Evolutionary conservation across 208 protist genomes (phyloP), one percentile per base, ranked within the genome.

Genomic region (Acanthamoeba polyphaga): DNA sequence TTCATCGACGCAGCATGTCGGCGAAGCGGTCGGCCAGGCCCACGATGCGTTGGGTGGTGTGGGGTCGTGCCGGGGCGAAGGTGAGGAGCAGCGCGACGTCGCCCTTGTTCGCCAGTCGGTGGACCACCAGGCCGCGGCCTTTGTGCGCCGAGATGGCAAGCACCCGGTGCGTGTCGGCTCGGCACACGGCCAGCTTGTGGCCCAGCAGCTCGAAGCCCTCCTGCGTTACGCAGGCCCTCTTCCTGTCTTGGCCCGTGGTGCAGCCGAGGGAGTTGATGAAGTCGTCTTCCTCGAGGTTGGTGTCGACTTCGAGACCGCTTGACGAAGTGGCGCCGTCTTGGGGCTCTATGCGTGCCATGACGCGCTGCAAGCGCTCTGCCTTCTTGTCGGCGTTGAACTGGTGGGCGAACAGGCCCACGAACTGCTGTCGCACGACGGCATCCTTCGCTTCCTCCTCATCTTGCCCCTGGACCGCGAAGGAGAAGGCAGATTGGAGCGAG

Each of bases 151-250:
- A 27, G 22, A 87, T 8, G 24, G 78, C 78, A 8, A 87, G 32
- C 78, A 87, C 51, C 4, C 29, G 15, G 6, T 62, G 27, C 78
- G 49, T 64, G 78, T 87, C 78, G 19, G 78, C 78, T 7, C 51
- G 3, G 49, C 43, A 55, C 19, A 87, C 78, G 17, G 78, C 51
- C 4, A 87, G 78, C 27, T 64, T 58, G 8, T 64, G 49, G 13
- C 78, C 78, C 49, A 87, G 78, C 51, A 87, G 78, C 49, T 60
- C n/a, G n/a, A 87, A 87, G 38, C 78, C 78, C 49, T 62, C 32
- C 38, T 24, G 43, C 22, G 78, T 19, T 27, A 32, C 9, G 46
- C n/a, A 12, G 4, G 13, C 24, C 43, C 22, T 82, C 72, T 49
- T 82, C 34, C 13, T n/a, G 22, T 15, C 19, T 70, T 70, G 64